These are phyloP conservation scores for Metschnikowia drakensbergensis DNA, from an alignment of 805 yeast species.

Conservation along the genomic window DNA sequence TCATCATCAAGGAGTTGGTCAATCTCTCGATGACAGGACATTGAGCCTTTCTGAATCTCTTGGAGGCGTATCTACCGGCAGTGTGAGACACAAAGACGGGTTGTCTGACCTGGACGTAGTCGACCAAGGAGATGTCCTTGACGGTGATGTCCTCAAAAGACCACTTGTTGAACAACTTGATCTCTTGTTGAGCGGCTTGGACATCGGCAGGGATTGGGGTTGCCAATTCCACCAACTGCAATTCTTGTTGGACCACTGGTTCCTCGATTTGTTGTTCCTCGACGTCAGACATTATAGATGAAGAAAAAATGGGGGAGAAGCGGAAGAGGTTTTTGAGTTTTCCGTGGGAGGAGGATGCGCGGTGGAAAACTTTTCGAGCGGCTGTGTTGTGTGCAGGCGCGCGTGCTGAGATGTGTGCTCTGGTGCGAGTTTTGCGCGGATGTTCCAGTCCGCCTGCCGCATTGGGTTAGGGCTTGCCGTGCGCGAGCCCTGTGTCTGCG, in stretches of 20 bases:
- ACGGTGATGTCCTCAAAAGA: constrained; percentile 96
- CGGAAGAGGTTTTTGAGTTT: neutral
- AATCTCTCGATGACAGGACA: constrained; percentile 99
- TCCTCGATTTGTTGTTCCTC: constrained; percentile 56
- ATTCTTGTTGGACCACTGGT: constrained; percentile 84
- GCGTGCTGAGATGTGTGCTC: constrained; percentile 17
- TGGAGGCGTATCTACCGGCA: constrained; percentile 98
- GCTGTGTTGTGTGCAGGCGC: constrained; percentile 12
- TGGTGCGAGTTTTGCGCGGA: constrained; percentile 14
- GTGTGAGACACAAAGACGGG: constrained; percentile 98
- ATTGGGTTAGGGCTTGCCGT: constrained; percentile 14
- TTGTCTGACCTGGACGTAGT: constrained; percentile 96
- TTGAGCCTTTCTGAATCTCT: constrained; percentile 99
- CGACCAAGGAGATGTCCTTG: constrained; percentile 96
- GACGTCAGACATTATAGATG: constrained; percentile 75
- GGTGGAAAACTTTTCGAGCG: constrained; percentile 14
- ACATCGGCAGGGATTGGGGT: constrained; percentile 96
- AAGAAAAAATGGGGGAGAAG: constrained; percentile 10
- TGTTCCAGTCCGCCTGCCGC: constrained; percentile 17
- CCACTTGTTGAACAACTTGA: constrained; percentile 99
- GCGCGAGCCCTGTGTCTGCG: constrained; percentile 13
- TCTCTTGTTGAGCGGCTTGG: constrained; percentile 92
- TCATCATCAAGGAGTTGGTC: constrained; percentile 99
- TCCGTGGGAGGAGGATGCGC: constrained; percentile 4
- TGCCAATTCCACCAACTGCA: constrained; percentile 80